Evolutionary conservation across 768 basidiomycete species (phyloP).

Genomic region (Serendipita sp.): DNA sequence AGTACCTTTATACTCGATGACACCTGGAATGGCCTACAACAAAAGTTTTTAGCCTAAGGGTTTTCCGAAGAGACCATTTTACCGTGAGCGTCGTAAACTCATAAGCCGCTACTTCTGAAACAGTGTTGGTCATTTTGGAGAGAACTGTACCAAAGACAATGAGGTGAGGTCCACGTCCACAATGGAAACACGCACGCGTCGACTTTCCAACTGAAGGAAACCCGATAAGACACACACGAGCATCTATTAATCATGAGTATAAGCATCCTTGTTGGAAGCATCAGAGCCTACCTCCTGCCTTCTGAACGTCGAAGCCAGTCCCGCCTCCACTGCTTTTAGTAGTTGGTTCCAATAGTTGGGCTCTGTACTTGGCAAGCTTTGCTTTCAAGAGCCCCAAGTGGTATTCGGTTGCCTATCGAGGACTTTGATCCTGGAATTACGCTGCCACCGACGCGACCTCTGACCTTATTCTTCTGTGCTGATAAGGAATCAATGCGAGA

Average conservation of each 20-base stretch:
- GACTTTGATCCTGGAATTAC: background rate
- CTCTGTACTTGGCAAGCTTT: conserved; percentile 85
- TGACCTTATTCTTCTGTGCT: conserved; percentile 94
- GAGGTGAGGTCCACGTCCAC: background rate
- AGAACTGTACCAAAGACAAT: conserved; percentile 61
- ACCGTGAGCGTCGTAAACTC: conserved; percentile 90
- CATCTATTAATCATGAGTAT: conserved; percentile 30
- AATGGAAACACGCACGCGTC: conserved; percentile 20
- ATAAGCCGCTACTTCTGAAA: conserved; percentile 77
- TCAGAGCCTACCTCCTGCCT: conserved; percentile 35
- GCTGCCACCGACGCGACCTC: background rate
- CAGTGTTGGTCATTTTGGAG: conserved; percentile 81
- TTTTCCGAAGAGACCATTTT: conserved; percentile 13
- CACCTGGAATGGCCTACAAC: conserved; percentile 81
- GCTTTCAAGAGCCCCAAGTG: conserved; percentile 89
- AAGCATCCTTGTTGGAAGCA: background rate
- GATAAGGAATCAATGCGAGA: background rate
- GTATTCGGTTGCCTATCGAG: conserved; percentile 69
- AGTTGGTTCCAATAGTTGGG: conserved; percentile 83
- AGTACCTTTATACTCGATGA: conserved; percentile 72
- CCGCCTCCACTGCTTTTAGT: conserved; percentile 68
- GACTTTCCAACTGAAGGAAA: conserved; percentile 88
- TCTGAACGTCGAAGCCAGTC: conserved; percentile 78
- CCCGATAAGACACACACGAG: conserved; percentile 80
- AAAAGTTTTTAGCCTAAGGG: background rate